Evolutionary conservation across 441 rosid genomes (phyloP), one percentile per base, ranked within the genome.

Genomic region (Manihot esculenta): DNA sequence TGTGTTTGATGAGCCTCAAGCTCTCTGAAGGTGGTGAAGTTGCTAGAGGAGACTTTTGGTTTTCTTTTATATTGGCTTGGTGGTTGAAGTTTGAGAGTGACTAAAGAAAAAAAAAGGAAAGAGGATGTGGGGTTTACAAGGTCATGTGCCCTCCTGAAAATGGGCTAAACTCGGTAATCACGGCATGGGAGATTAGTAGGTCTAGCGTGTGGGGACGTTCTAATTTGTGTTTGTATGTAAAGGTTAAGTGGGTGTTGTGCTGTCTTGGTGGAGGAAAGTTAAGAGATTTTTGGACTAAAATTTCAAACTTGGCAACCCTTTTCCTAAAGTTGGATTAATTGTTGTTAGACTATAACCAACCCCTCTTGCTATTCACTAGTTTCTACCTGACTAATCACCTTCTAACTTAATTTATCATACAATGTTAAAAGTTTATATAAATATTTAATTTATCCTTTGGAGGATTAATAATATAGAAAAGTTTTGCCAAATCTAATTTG

Each of bases 21-120:
- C 7, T 35, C 41, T 35, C 41, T 35, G 7, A 35, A 35, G 17
- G 6, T n/a, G 69, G 69, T 58, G 71, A 72, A 69, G 44, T 35
- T 74, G 62, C 47, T 8, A 0, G 2, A 47, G 49, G 69, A 50
- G 67, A 49, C 30, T n/a, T n/a, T n/a, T n/a, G n/a, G n/a, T n/a
- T n/a, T n/a, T n/a, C n/a, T n/a, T n/a, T n/a, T 70, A 5, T 63
- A 73, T 21, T 47, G 24, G 53, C 50, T 38, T 56, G 76, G 82
- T 84, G 56, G 87, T 83, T 82, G 89, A 85, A 81, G 50, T 75
- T 74, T 77, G 78, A 75, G 18, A 84, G 73, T 77, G 86, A 83
- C 80, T 73, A 73, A 82, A 80, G 78, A n/a, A 42, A 51, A 70
- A 70, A 35, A 68, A 56, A 53, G 66, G 14, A 48, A 3, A 80